A percentile compares a stretch with the other conserved stretches of the same genome.
Evolutionary conservation across 78 protist genomes (phyloP).

Genomic region (Chrysochromulina tobinii): DNA sequence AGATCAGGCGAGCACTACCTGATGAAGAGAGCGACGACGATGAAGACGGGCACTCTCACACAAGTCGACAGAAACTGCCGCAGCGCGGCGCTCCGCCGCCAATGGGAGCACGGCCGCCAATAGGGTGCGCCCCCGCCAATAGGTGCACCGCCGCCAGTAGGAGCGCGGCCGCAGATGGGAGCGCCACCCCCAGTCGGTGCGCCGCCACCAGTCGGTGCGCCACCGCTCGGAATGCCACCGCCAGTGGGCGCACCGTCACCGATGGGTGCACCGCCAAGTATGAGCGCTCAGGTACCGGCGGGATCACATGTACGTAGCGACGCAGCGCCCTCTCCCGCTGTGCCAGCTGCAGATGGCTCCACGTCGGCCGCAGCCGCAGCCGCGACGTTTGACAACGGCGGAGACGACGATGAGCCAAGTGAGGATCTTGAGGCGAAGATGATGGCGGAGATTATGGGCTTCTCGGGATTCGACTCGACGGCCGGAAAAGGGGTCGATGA

Average conservation of each 20-base stretch:
- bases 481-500: slow-evolving; percentile 21
- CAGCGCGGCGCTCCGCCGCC: too few species aligned
- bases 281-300: too few species aligned
- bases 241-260: too few species aligned
- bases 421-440: background rate
- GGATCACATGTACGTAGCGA: too few species aligned
- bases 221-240: too few species aligned
- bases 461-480: background rate
- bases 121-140: background rate
- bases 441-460: slow-evolving; percentile 15
- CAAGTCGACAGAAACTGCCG: too few species aligned
- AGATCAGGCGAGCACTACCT: too few species aligned
- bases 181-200: background rate
- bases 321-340: too few species aligned
- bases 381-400: background rate
- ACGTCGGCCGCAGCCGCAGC: background rate
- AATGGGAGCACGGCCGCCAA: background rate
- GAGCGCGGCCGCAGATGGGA: background rate
- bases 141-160: background rate
- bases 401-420: background rate
- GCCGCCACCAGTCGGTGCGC: background rate
- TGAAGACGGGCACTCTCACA: too few species aligned
- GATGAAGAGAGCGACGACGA: too few species aligned
- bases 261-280: too few species aligned
- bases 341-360: too few species aligned